Percentiles rank a stretch among this genome's conserved stretches.
Conservation (phyloP, 345 rosid species). For the Citrus australasica region DNA sequence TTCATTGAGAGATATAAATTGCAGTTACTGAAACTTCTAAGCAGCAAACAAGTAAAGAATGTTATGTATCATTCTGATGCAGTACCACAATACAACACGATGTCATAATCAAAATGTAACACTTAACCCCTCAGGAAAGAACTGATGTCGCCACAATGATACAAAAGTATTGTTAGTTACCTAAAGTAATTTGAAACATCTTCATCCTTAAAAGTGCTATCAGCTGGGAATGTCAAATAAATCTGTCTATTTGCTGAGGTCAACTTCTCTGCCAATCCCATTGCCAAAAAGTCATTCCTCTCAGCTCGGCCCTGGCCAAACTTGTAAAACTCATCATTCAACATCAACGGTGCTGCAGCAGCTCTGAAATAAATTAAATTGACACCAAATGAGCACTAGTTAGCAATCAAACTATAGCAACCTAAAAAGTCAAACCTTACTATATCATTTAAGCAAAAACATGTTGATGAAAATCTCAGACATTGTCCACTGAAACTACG, state of each 20-base stretch:
- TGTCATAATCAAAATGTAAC: neutral
- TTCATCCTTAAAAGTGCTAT: slow-evolving; percentile 91
- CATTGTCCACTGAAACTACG: neutral
- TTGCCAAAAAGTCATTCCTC: slow-evolving; percentile 54
- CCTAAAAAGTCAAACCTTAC: neutral
- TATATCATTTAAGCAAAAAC: neutral
- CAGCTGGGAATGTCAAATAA: slow-evolving; percentile 96
- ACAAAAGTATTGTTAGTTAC: slow-evolving; percentile 32
- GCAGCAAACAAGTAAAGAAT: neutral
- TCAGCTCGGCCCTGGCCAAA: slow-evolving; percentile 48
- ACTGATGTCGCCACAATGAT: neutral
- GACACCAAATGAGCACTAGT: slow-evolving; percentile 18
- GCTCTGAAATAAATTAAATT: slow-evolving; percentile 44
- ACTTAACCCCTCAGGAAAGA: neutral
- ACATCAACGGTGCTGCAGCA: slow-evolving; percentile 39
- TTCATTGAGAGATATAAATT: neutral
- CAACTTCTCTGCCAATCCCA: slow-evolving; percentile 67
- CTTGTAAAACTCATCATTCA: slow-evolving; percentile 66
- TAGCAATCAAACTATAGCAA: neutral
- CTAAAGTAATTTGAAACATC: slow-evolving; percentile 92
- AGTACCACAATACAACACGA: neutral
- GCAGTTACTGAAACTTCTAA: neutral
- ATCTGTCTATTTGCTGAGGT: slow-evolving; percentile 86
- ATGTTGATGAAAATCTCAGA: neutral
- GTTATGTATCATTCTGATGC: neutral